phyloP scores from a whole-genome alignment of 2,329 filamentous ascomycete genomes.

The Colletotrichum horii region DNA sequence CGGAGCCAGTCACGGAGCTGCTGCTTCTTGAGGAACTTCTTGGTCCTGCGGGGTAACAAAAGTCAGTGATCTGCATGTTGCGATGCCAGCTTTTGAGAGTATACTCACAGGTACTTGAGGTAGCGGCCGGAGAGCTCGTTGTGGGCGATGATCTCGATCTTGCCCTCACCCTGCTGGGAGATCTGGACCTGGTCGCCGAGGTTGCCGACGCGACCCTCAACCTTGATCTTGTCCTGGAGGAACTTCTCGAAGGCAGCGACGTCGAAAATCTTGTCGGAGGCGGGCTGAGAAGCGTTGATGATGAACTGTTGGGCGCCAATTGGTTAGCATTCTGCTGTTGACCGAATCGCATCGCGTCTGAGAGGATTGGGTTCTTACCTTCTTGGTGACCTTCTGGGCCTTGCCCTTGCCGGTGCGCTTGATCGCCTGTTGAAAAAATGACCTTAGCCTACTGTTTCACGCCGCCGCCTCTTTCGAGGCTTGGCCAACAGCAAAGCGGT shows the following conservation, averaged over 20 bases:
- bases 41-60: slow-evolving; percentile 69
- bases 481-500: slow-evolving; percentile 94
- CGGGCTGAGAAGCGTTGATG: slow-evolving; percentile 99
- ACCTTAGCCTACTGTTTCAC: slow-evolving; percentile 96
- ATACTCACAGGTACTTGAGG: slow-evolving; percentile 96
- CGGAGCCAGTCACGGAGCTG: slow-evolving; percentile 99
- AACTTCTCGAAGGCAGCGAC: slow-evolving; percentile 99
- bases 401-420: slow-evolving; percentile 73
- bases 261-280: slow-evolving; percentile 99
- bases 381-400: slow-evolving; percentile 80
- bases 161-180: slow-evolving; percentile 90
- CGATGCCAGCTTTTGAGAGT: not conserved
- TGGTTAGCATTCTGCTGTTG: not conserved
- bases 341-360: not conserved
- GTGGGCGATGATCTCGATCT: slow-evolving; percentile 97
- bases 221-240: slow-evolving; percentile 99
- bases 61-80: not conserved
- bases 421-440: slow-evolving; percentile 55
- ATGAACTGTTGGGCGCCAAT: slow-evolving; percentile 73
- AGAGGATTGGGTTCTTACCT: slow-evolving; percentile 60
- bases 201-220: slow-evolving; percentile 97
- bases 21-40: slow-evolving; percentile 99
- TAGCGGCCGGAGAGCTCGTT: slow-evolving; percentile 98
- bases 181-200: slow-evolving; percentile 93
- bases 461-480: slow-evolving; percentile 55